Evolutionary conservation across 2,329 filamentous ascomycete genomes (phyloP).

Genomic region (Clonostachys chloroleuca): DNA sequence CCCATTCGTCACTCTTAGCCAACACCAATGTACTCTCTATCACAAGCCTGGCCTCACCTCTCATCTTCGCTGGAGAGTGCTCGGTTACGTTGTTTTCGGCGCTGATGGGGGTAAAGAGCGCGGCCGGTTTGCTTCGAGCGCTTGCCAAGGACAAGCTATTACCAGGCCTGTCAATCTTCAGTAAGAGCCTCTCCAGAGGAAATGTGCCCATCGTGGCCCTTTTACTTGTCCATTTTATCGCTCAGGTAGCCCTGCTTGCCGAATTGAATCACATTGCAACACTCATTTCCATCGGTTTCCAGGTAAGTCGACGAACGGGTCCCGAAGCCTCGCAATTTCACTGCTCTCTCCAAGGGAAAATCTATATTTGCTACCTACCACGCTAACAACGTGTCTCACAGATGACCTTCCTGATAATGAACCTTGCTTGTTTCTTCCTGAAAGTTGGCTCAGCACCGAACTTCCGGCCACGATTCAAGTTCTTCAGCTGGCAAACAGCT

Average conservation of each 20-base stretch:
- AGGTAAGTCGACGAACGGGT: constrained; percentile 35
- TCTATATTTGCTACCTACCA: constrained; percentile 3
- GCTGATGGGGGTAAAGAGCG: constrained; percentile 81
- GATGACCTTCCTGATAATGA: constrained; percentile 90
- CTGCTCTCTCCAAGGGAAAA: too few relatives aligned
- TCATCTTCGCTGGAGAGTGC: constrained; percentile 79
- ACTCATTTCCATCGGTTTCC: constrained; percentile 85
- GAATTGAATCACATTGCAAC: constrained; percentile 87
- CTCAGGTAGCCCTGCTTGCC: constrained; percentile 76
- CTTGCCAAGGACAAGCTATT: constrained; percentile 75
- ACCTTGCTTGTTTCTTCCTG: constrained; percentile 79
- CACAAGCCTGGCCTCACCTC: constrained; percentile 67
- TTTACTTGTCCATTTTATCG: constrained; percentile 68
- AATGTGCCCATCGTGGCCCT: constrained; percentile 78
- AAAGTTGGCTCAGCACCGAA: constrained; percentile 87
- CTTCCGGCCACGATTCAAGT: constrained; percentile 83
- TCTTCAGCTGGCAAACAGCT: constrained; percentile 84
- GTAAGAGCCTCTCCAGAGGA: constrained; percentile 63
- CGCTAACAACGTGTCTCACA: constrained; percentile 11
- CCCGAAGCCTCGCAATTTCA: too few relatives aligned
- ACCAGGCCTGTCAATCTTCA: constrained; percentile 71
- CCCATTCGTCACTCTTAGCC: constrained; percentile 66
- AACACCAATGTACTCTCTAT: constrained; percentile 79
- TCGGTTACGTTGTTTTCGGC: constrained; percentile 81
- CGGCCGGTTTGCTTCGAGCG: constrained; percentile 80